Evolutionary conservation across 768 basidiomycete species (phyloP).

Genomic region (Rhodotorula babjevae): DNA sequence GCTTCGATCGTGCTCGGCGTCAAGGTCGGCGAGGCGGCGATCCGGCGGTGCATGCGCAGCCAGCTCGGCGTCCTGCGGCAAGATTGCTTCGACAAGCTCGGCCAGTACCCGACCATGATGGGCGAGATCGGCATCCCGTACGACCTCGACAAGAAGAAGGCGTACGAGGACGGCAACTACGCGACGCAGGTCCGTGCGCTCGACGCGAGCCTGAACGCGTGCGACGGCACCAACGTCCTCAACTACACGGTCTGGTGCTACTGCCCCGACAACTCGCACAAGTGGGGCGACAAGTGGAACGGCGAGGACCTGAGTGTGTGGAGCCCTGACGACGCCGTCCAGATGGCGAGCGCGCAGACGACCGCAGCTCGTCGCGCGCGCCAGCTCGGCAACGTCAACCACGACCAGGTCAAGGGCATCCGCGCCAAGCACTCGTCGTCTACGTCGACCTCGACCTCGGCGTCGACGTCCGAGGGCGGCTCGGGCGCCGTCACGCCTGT

Average conservation of each 20-base stretch:
- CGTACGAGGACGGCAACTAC: constrained; percentile 79
- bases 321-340: constrained; percentile 62
- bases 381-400: constrained; percentile 1
- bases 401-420: background rate
- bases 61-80: constrained; percentile 74
- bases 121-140: constrained; percentile 94
- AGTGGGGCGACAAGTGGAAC: constrained; percentile 96
- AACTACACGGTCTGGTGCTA: constrained; percentile 51
- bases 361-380: background rate
- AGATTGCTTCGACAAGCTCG: constrained; percentile 62
- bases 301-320: constrained; percentile 89
- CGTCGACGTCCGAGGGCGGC: background rate
- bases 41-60: constrained; percentile 71
- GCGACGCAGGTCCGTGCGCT: constrained; percentile 47
- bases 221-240: constrained; percentile 49
- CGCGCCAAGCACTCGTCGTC: background rate
- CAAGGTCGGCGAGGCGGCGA: constrained; percentile 74
- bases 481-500: constrained; percentile 2
- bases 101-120: constrained; percentile 75
- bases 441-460: background rate
- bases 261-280: constrained; percentile 63
- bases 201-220: constrained; percentile 50
- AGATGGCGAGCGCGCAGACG: constrained; percentile 2
- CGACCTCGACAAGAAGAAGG: constrained; percentile 81
- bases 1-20: constrained; percentile 63